Evolutionary conservation across 257 asterid genomes (phyloP), one percentile per base, ranked within the genome.

Genomic region (Coffea eugenioides): DNA sequence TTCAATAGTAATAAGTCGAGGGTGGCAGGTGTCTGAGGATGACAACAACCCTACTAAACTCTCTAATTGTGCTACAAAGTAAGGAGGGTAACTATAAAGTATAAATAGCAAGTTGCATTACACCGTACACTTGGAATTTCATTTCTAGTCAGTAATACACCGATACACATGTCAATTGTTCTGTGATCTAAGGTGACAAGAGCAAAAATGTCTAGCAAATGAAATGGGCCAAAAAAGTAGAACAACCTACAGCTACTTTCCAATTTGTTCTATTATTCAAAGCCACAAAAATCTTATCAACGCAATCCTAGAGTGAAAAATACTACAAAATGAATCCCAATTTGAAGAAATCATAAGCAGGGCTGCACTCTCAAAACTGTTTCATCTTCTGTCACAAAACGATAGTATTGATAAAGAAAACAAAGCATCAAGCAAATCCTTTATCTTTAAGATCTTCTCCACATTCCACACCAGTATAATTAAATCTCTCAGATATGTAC

Each of bases 231-330:
- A 27, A 36, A 34, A 51, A 45, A 18, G n/a, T 7, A 48, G 10
- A 62, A 5, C 51, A 34, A 8, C 14, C 57, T 8, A 56, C 41
- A 69, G 54, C 6, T 5, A 8, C 64, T 51, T 8, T 9, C 41
- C 79, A 54, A 13, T 31, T 48, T 51, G 13, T 43, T 59, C 52
- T 68, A 20, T 72, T 0, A n/a, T 18, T 70, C 59, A 54, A 62
- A 34, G 71, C 73, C 23, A 20, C 41, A 61, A 27, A 62, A 34
- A 34, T 41, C 49, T 41, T 21, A 49, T 45, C 48, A 41, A 56
- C 65, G 21, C 74, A 78, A 71, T 52, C 39, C 71, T 74, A 18
- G 31, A 52, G 52, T 20, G 75, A 68, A 65, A 39, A 74, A 75
- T 74, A 66, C 68, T 46, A 70, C 13, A 74, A 31, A 56, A 73